These are phyloP conservation scores for Backusella morwellensis DNA, from an alignment of 192 early-diverging fungal genomes.

Conservation along the genomic window DNA sequence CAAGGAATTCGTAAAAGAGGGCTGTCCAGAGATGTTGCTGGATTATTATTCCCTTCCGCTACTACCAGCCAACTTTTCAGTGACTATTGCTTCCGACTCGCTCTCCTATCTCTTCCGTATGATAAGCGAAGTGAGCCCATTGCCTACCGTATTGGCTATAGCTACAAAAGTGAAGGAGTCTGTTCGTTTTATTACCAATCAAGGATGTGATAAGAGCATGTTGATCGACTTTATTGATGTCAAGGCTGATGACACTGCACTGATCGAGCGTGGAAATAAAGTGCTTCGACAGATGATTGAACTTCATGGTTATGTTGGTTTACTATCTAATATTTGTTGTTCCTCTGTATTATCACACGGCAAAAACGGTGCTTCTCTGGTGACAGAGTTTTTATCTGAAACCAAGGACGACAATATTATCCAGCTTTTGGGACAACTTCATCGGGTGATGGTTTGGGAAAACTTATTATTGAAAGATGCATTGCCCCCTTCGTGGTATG, in stretches of 20 bases:
- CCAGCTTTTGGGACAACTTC: slow-evolving; percentile 53
- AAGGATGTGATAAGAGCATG: slow-evolving; percentile 33
- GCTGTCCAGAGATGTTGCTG: slow-evolving; percentile 64
- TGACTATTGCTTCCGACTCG: slow-evolving; percentile 60
- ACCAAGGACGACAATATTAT: slow-evolving; percentile 48
- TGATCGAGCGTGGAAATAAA: slow-evolving; percentile 44
- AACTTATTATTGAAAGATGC: slow-evolving; percentile 52
- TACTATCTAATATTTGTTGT: slow-evolving; percentile 72
- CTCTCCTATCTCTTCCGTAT: slow-evolving; percentile 68
- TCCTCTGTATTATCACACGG: slow-evolving; percentile 63
- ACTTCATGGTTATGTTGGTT: slow-evolving; percentile 57
- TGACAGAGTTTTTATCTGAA: slow-evolving; percentile 60
- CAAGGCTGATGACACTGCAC: slow-evolving; percentile 28
- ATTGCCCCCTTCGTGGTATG: slow-evolving; percentile 72
- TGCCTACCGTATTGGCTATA: slow-evolving; percentile 52
- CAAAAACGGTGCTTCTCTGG: slow-evolving; percentile 56
- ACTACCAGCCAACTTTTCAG: slow-evolving; percentile 73
- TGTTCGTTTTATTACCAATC: slow-evolving; percentile 41
- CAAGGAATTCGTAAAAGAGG: slow-evolving; percentile 68
- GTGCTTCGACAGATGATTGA: slow-evolving; percentile 56
- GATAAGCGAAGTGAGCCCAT: slow-evolving; percentile 64
- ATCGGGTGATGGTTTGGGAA: slow-evolving; percentile 67
- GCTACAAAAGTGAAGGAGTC: slow-evolving; percentile 48
- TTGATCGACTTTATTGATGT: slow-evolving; percentile 55
- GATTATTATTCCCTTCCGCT: slow-evolving; percentile 62